These are phyloP conservation scores for Zoysia japonica DNA, from an alignment of 176 grass and related monocot species.

Conservation along the genomic window DNA sequence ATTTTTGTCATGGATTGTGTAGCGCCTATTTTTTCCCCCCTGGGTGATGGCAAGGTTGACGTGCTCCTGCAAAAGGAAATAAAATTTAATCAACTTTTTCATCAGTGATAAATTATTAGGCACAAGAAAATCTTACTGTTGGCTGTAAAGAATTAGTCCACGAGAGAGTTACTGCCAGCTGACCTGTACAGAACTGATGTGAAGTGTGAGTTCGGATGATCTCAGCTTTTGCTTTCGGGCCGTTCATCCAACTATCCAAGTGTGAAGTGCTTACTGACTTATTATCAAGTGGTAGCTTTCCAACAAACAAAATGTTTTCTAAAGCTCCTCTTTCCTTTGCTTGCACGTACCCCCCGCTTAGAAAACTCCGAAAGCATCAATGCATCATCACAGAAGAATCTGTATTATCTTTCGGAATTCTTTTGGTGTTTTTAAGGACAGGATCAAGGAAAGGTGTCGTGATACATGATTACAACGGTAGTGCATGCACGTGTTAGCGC, in stretches of 20 bases:
- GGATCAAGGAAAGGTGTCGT: slow-evolving; percentile 16
- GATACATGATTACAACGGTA: slow-evolving; percentile 33
- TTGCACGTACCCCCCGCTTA: slow-evolving; percentile 27
- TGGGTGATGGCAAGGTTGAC: background rate
- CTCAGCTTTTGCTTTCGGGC: slow-evolving; percentile 45
- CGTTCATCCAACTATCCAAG: slow-evolving; percentile 1
- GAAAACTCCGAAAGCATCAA: slow-evolving; percentile 10
- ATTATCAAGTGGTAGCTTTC: slow-evolving; percentile 1
- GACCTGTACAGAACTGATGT: background rate
- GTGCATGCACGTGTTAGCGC: slow-evolving; percentile 38
- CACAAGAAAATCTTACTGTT: background rate
- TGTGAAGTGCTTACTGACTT: background rate
- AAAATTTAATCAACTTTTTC: background rate
- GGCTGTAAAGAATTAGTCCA: background rate
- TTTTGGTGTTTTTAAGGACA: slow-evolving; percentile 5
- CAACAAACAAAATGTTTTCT: background rate
- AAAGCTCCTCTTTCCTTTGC: slow-evolving; percentile 33
- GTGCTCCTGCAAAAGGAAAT: background rate
- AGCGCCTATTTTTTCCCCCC: background rate
- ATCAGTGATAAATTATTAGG: background rate
- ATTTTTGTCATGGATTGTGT: background rate
- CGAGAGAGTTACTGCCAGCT: background rate
- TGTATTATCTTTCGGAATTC: background rate
- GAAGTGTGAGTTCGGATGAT: background rate
- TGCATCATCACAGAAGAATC: slow-evolving; percentile 28